Evolutionary conservation across 116 monocot genomes (phyloP), one percentile per base, ranked within the genome.

Genomic region (Thalassia testudinum): DNA sequence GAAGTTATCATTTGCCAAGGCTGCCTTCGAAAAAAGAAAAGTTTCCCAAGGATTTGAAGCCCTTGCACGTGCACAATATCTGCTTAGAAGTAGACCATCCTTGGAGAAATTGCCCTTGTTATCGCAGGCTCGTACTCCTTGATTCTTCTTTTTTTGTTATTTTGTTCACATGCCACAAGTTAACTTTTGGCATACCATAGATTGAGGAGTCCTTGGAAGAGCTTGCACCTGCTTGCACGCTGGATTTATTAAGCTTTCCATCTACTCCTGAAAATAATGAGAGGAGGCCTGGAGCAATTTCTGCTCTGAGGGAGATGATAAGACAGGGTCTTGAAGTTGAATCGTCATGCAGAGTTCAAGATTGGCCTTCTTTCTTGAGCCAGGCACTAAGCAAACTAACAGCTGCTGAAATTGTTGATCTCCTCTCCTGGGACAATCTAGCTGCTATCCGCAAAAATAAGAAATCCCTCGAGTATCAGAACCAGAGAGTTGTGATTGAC

Each of bases 131-230:
- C 65, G 45, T 50, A 24, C 21, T 47, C 37, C 15, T 37, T 34
- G 27, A 1, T 6, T 45, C 2, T 11, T 12, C 14, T 21, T 50
- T 25, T 22, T 3, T 17, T 21, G 14, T 6, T 45, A 5, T 13
- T n/a, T 45, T 7, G 45, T 6, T 45, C 15, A 45, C 4, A 45
- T n/a, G 19, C 4, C 4, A 6, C 5, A 5, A 16, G 18, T 20
- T 45, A 15, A 15, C 15, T 45, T 45, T 45, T 5, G 45, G 6
- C 10, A 5, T 45, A 17, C 70, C 65, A 28, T 59, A 99, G 99
- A 86, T 99, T 59, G 99, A 99, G 66, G 90, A 90, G 65, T 86
- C 99, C 7, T 71, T 99, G 43, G 82, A 97, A 56, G 97, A 89
- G 64, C 82, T 97, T 75, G 97, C 85, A 24, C 97, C 97, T 68